Base-by-base conservation (phyloP, 768 basidiomycete genomes). In the Cystofilobasidium bisporidii region DNA sequence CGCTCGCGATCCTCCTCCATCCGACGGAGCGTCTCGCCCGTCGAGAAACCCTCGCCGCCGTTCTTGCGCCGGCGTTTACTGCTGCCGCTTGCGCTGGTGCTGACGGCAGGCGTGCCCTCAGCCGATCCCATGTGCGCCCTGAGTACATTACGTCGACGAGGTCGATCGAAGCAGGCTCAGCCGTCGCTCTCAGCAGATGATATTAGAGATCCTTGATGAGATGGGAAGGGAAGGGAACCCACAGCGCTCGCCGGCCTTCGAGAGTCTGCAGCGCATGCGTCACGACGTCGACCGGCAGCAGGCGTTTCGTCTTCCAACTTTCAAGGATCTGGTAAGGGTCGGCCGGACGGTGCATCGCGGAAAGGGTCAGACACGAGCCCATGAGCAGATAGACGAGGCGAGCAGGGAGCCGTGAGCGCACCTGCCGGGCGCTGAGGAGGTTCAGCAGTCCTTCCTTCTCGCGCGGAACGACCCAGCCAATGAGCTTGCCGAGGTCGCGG, bases 1-100 rank as follows among this genome's bases (percentile, higher is more conserved):
- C 92, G 83, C 73, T 93, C 91, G 2, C 91, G 81, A 75, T 93
- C 91, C 72, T 93, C 91, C 75, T 94, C 90, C 71, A 94, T 91
- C 17, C 90, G 86, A 67, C 87, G 85, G 74, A 89, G 82, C 33
- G 90, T 83, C 61, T 92, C 89, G n/a, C 79, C 77, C 12, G 83
- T 82, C 1, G 85, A 81, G 59, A 87, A 81, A 48, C 72, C 73
- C 24, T 71, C 69, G 56, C 71, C 63, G 30, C 61, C 8, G 70
- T 47, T 20, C 50, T 59, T 12, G 72, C 63, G 59, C 74, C 72
- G 71, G 22, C 67, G 65, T n/a, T 71, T 71, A 20, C 69, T 43
- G 43, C 47, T 66, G 45, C 28, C 38, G 56, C 28, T 60, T 6
- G 32, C 22, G 28, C 18, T 26, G 18, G 12, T 47, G 3, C 15